Conservation (phyloP, 768 basidiomycete species). For the Naganishia vaughanmartiniae region DNA sequence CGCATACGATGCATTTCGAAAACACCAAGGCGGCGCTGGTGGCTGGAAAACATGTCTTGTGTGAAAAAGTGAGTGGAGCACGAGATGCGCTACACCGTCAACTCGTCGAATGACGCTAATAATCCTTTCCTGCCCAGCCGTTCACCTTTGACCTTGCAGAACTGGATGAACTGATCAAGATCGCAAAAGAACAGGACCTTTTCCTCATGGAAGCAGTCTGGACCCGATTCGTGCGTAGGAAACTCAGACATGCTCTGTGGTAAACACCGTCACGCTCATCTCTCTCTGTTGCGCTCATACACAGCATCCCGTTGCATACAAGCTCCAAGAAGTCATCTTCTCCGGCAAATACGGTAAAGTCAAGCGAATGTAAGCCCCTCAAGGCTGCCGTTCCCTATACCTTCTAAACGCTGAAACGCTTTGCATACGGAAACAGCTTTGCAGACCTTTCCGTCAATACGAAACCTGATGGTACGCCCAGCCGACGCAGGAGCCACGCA, state of each 20-base stretch:
- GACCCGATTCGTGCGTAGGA: constrained; percentile 66
- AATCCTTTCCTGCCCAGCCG: constrained; percentile 51
- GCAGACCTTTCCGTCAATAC: constrained; percentile 77
- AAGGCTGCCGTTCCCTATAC: neutral
- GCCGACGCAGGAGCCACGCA: neutral
- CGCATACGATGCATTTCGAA: constrained; percentile 77
- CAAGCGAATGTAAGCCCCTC: constrained; percentile 39
- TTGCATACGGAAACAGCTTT: constrained; percentile 48
- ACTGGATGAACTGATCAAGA: constrained; percentile 66
- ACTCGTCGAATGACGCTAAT: neutral
- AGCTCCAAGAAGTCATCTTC: constrained; percentile 43
- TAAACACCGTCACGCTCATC: neutral
- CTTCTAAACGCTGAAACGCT: neutral
- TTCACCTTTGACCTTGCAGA: constrained; percentile 75
- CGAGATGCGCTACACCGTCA: neutral
- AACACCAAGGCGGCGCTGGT: constrained; percentile 73
- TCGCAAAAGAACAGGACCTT: constrained; percentile 72
- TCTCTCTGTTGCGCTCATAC: neutral
- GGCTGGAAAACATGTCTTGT: constrained; percentile 78
- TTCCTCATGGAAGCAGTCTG: constrained; percentile 93
- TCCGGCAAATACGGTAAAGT: constrained; percentile 47
- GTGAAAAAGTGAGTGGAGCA: constrained; percentile 63
- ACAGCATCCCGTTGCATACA: constrained; percentile 47
- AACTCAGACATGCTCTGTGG: constrained; percentile 26
- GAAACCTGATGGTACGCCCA: constrained; percentile 61